Percentiles rank a stretch among this genome's conserved stretches.
phyloP scores from a whole-genome alignment of 331 rosid species.

The Pyrus hybrid region DNA sequence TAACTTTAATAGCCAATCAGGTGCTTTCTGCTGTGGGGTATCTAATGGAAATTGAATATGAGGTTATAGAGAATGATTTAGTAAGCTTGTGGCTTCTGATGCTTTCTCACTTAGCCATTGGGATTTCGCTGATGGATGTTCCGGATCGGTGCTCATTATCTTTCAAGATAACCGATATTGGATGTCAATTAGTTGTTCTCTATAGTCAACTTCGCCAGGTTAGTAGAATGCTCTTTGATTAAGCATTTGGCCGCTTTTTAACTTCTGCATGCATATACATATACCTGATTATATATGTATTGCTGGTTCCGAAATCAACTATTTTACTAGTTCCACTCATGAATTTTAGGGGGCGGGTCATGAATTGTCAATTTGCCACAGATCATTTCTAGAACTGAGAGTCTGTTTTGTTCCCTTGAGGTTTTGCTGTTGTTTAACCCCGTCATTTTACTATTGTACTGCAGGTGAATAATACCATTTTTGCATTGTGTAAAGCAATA shows the following conservation, averaged over 20 bases:
- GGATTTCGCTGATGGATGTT: conserved; percentile 24
- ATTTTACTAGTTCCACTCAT: background rate
- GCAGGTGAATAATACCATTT: conserved; percentile 68
- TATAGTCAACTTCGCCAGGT: conserved; percentile 95
- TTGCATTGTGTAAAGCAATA: conserved; percentile 72
- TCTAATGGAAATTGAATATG: conserved; percentile 80
- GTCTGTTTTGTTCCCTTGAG: background rate
- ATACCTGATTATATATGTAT: background rate
- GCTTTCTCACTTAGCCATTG: conserved; percentile 50
- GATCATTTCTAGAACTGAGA: background rate
- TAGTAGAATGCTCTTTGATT: conserved; percentile 22
- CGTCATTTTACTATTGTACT: conserved; percentile 17
- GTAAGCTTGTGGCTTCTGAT: conserved; percentile 58
- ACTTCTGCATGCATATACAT: background rate
- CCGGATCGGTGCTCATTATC: conserved; percentile 31
- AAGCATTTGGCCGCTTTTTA: background rate
- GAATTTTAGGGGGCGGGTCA: background rate
- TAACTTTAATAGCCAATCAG: conserved; percentile 42
- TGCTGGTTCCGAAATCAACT: background rate
- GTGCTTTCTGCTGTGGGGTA: conserved; percentile 49
- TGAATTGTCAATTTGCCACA: background rate
- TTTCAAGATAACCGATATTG: conserved; percentile 42
- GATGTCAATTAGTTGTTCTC: conserved; percentile 59
- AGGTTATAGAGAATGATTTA: conserved; percentile 63
- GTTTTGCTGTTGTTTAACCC: conserved; percentile 10